Conservation (phyloP, 2,329 filamentous ascomycete species). For the Venturia pyrina region DNA sequence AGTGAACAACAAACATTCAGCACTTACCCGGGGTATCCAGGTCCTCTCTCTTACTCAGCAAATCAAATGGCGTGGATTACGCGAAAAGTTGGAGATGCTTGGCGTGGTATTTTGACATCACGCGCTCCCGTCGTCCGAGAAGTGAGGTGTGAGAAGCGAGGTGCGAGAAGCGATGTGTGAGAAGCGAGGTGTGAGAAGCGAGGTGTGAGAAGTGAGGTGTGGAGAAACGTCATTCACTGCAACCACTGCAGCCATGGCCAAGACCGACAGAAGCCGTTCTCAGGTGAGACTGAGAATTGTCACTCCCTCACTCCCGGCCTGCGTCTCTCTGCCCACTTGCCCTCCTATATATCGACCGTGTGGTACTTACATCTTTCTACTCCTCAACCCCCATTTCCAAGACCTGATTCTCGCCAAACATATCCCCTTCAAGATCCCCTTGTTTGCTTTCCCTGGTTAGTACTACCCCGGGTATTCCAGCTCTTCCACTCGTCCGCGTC, state of each 20-base stretch:
- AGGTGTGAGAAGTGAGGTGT: no score
- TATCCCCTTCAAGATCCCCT: background rate
- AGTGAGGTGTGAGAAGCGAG: no score
- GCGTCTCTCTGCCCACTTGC: background rate
- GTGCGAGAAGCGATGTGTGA: no score
- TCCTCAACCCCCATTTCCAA: no score
- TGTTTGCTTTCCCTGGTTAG: background rate
- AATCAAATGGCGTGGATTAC: background rate
- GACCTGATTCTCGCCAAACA: background rate
- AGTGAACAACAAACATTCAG: background rate
- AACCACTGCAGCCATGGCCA: background rate
- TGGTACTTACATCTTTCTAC: background rate
- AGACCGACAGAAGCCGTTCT: background rate
- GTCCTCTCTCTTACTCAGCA: background rate
- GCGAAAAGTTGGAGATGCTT: background rate
- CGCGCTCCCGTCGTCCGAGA: no score
- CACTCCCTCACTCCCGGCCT: background rate
- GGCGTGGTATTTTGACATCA: background rate
- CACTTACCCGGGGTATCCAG: background rate
- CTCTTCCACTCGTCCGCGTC: slow-evolving; percentile 13
- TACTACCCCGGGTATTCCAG: background rate
- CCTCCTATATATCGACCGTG: background rate
- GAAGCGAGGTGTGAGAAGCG: no score
- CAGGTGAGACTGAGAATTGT: background rate
- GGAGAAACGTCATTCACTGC: background rate